Percentiles rank a stretch among this genome's conserved stretches.
Conservation (phyloP, 164 flowering plant species). For the Umbilicus rupestris region DNA sequence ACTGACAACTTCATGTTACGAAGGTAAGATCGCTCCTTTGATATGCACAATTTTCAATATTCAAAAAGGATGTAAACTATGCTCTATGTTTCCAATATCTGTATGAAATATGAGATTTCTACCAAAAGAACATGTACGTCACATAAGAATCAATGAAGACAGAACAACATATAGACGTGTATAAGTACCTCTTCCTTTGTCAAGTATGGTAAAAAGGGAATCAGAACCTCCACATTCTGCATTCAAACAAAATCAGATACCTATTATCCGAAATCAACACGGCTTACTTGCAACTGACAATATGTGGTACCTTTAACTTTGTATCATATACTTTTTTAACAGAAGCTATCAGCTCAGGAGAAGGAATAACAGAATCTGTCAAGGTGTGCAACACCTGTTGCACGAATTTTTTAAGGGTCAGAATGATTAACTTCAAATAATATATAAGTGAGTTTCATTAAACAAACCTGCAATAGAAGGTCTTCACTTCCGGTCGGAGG, state of each 20-base stretch:
- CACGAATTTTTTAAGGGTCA: not conserved
- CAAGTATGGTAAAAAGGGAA: constrained; percentile 62
- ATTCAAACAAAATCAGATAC: constrained; percentile 16
- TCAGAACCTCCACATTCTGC: constrained; percentile 80
- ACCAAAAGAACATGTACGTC: not conserved
- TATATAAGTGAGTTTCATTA: not conserved
- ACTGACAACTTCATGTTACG: no score
- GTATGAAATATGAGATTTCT: not conserved
- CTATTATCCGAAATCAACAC: constrained; percentile 7
- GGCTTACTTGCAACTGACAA: not conserved
- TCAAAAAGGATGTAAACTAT: no score
- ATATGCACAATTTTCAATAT: no score
- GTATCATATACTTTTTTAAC: constrained; percentile 59
- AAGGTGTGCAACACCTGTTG: constrained; percentile 76
- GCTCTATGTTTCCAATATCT: no score
- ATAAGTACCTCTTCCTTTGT: constrained; percentile 74
- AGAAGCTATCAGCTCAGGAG: constrained; percentile 51
- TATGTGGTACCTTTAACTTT: constrained; percentile 55
- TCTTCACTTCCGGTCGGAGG: constrained; percentile 83
- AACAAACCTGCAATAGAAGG: constrained; percentile 74
- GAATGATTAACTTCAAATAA: not conserved
- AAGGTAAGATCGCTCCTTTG: no score
- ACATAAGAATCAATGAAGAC: not conserved
- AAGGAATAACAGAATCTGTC: constrained; percentile 71
- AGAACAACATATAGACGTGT: not conserved